Percentiles rank a stretch among this genome's conserved stretches.
phyloP scores from a whole-genome alignment of 2,329 filamentous ascomycete species.

The Fusarium stilboides region DNA sequence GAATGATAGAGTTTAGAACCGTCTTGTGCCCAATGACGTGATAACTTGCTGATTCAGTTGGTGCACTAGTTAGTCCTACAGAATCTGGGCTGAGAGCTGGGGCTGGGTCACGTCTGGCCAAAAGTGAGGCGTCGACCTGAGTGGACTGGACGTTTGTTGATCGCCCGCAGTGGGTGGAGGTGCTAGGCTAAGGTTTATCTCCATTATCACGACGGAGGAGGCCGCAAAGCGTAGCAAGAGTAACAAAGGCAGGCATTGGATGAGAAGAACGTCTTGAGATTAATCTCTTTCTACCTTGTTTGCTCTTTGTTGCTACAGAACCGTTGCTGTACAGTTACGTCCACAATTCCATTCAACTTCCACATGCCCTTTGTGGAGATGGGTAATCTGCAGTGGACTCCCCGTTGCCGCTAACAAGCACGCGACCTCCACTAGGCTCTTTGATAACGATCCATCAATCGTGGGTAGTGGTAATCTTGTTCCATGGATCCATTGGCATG shows the following conservation, averaged over 20 bases:
- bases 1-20: slow-evolving; percentile 16
- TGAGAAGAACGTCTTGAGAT: slow-evolving; percentile 4
- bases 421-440: slow-evolving; percentile 41
- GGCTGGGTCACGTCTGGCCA: slow-evolving; percentile 6
- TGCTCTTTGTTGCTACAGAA: slow-evolving; percentile 22
- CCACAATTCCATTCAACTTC: slow-evolving; percentile 31
- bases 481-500: background rate
- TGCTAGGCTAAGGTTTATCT: slow-evolving; percentile 14
- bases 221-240: background rate
- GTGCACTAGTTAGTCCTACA: slow-evolving; percentile 7
- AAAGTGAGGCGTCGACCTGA: slow-evolving; percentile 32
- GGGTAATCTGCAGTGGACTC: slow-evolving; percentile 22
- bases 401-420: slow-evolving; percentile 42
- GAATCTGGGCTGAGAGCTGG: slow-evolving; percentile 19
- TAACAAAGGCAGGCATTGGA: background rate
- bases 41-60: slow-evolving; percentile 31
- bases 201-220: slow-evolving; percentile 2
- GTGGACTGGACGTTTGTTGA: slow-evolving; percentile 25
- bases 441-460: slow-evolving; percentile 36
- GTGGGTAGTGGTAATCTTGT: background rate
- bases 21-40: slow-evolving; percentile 37
- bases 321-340: slow-evolving; percentile 24
- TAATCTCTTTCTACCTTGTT: slow-evolving; percentile 13
- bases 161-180: slow-evolving; percentile 25
- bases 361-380: slow-evolving; percentile 28